These are phyloP conservation scores for Collybia sordida DNA, from an alignment of 768 basidiomycete genomes.

Conservation along the genomic window DNA sequence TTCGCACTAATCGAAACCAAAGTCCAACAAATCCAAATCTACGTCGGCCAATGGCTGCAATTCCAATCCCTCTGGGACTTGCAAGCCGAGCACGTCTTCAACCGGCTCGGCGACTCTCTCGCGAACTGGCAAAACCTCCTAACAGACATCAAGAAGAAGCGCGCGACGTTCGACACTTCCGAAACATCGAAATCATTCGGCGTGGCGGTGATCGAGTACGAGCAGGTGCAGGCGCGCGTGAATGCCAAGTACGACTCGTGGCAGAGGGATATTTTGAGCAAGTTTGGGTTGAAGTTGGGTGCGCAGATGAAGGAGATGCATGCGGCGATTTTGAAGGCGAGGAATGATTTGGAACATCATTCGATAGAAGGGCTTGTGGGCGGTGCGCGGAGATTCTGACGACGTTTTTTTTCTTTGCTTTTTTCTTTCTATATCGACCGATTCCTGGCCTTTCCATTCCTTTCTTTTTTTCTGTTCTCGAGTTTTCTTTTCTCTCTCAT, in stretches of 20 bases:
- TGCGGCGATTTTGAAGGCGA: slow-evolving; percentile 85
- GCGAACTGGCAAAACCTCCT: slow-evolving; percentile 94
- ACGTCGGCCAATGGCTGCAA: slow-evolving; percentile 97
- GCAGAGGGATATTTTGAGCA: slow-evolving; percentile 91
- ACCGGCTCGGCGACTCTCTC: slow-evolving; percentile 91
- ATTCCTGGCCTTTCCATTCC: no score
- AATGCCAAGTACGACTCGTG: slow-evolving; percentile 99
- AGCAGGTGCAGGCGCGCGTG: slow-evolving; percentile 95
- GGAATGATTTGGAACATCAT: slow-evolving; percentile 94
- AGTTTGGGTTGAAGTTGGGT: slow-evolving; percentile 92
- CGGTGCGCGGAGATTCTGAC: slow-evolving; percentile 53
- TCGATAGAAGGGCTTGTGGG: slow-evolving; percentile 89
- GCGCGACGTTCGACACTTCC: slow-evolving; percentile 95
- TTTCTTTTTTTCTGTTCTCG: neutral
- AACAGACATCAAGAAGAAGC: slow-evolving; percentile 95
- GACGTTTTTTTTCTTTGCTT: slow-evolving; percentile 3
- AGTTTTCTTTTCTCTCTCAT: neutral
- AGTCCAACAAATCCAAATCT: slow-evolving; percentile 82
- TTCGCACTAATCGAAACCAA: slow-evolving; percentile 87
- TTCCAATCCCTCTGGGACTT: slow-evolving; percentile 99
- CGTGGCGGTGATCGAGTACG: slow-evolving; percentile 94
- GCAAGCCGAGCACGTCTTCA: slow-evolving; percentile 95
- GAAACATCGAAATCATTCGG: slow-evolving; percentile 92
- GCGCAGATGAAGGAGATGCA: slow-evolving; percentile 98
- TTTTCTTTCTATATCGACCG: neutral